These are phyloP conservation scores for Atkinsonella texensis DNA, from an alignment of 2,329 filamentous ascomycete genomes.

Conservation along the genomic window DNA sequence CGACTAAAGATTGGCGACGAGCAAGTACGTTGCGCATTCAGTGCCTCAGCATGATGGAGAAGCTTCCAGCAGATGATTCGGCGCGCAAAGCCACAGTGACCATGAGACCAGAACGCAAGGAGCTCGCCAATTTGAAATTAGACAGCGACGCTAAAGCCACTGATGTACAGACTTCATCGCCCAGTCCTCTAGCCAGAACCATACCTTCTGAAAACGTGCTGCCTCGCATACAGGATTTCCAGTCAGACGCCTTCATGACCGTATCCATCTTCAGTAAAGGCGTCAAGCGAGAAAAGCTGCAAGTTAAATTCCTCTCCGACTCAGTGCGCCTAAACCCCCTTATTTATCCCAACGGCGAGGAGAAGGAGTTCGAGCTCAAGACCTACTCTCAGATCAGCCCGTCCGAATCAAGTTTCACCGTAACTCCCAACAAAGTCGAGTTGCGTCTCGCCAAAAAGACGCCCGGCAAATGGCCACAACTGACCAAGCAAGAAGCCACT, in stretches of 20 bases:
- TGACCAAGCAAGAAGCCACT: conserved; percentile 11
- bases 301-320: conserved; percentile 21
- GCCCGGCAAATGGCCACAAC: conserved; percentile 53
- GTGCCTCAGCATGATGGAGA: conserved; percentile 32
- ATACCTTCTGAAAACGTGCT: conserved; percentile 13
- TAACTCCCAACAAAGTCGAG: conserved; percentile 73
- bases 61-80: conserved; percentile 30
- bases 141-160: conserved; percentile 2
- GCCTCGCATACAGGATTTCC: conserved; percentile 23
- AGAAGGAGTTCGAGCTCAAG: conserved; percentile 49
- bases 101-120: conserved; percentile 19
- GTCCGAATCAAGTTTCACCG: conserved; percentile 44
- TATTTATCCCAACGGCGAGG: conserved; percentile 35
- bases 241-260: conserved; percentile 21
- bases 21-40: conserved; percentile 36
- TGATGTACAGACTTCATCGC: neutral
- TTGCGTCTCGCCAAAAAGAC: conserved; percentile 57
- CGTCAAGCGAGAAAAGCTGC: conserved; percentile 27
- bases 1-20: conserved; percentile 20
- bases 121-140: conserved; percentile 12
- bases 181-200: conserved; percentile 8
- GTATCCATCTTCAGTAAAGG: conserved; percentile 32
- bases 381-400: conserved; percentile 56
- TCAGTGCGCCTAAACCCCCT: conserved; percentile 18
- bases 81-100: conserved; percentile 32